A percentile compares a stretch with the other conserved stretches of the same genome.
Evolutionary conservation across 306 rosid genomes (phyloP).

Genomic region (Prunus mongolica): DNA sequence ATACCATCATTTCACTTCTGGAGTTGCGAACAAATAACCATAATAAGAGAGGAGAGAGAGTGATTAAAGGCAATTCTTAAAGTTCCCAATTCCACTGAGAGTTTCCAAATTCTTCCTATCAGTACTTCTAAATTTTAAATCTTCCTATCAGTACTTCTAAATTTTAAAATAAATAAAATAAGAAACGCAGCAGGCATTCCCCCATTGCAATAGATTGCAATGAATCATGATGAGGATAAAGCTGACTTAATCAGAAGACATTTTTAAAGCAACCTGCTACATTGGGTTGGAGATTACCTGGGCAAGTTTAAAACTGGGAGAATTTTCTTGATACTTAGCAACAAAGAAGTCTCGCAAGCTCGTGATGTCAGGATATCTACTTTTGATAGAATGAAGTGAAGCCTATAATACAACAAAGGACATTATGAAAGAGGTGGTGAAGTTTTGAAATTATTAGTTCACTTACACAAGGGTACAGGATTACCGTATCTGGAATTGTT

Average conservation of each 20-base stretch:
- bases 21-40: background rate
- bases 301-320: slow-evolving; percentile 97
- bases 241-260: slow-evolving; percentile 3
- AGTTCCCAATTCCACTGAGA: background rate
- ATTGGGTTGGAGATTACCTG: slow-evolving; percentile 62
- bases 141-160: slow-evolving; percentile 4
- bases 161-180: background rate
- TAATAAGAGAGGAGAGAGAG: background rate
- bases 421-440: background rate
- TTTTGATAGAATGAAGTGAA: slow-evolving; percentile 93
- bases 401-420: slow-evolving; percentile 53
- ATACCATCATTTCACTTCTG: background rate
- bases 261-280: background rate
- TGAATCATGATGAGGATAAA: slow-evolving; percentile 12
- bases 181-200: background rate
- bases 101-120: background rate
- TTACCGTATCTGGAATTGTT: slow-evolving; percentile 98
- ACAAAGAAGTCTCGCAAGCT: slow-evolving; percentile 88
- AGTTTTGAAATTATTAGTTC: slow-evolving; percentile 17
- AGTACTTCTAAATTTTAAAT: slow-evolving; percentile 11
- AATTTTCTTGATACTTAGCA: slow-evolving; percentile 87
- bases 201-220: background rate
- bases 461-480: slow-evolving; percentile 15
- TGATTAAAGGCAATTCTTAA: background rate
- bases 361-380: slow-evolving; percentile 74